phyloP scores from a whole-genome alignment of 495 filamentous ascomycete species.

The Neurospora hispaniola region DNA sequence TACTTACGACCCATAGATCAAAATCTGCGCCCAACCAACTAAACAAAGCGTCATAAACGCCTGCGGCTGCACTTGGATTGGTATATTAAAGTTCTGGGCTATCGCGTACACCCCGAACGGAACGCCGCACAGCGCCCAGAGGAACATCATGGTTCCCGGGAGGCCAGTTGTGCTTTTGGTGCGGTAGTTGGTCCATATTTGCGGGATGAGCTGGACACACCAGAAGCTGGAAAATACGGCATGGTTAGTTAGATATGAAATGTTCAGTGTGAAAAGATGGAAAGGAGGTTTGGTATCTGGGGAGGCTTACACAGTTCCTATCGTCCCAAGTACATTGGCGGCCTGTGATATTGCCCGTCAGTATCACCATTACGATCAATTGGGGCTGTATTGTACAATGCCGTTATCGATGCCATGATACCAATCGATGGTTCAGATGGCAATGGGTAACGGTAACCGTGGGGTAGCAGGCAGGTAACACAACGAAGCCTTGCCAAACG shows the following conservation, averaged over 20 bases:
- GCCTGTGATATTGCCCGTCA: constrained; percentile 16
- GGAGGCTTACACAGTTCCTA: background rate
- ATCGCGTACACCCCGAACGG: constrained; percentile 36
- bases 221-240: constrained; percentile 20
- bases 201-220: constrained; percentile 40
- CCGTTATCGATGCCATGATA: background rate
- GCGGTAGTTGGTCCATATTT: constrained; percentile 63
- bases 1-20: constrained; percentile 51
- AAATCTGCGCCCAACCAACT: constrained; percentile 54
- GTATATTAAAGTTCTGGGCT: constrained; percentile 59
- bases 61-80: constrained; percentile 66
- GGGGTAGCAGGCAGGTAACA: constrained; percentile 3
- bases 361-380: background rate
- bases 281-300: background rate
- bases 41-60: constrained; percentile 54
- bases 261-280: background rate
- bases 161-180: constrained; percentile 63
- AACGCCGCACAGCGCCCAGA: constrained; percentile 55
- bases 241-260: background rate
- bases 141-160: constrained; percentile 61
- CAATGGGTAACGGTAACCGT: too few relatives aligned
- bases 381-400: background rate
- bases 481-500: too few relatives aligned
- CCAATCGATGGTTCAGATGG: background rate
- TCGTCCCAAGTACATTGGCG: constrained; percentile 35